phyloP scores from a whole-genome alignment of 2,329 filamentous ascomycete species.

The Septoria petroselini region DNA sequence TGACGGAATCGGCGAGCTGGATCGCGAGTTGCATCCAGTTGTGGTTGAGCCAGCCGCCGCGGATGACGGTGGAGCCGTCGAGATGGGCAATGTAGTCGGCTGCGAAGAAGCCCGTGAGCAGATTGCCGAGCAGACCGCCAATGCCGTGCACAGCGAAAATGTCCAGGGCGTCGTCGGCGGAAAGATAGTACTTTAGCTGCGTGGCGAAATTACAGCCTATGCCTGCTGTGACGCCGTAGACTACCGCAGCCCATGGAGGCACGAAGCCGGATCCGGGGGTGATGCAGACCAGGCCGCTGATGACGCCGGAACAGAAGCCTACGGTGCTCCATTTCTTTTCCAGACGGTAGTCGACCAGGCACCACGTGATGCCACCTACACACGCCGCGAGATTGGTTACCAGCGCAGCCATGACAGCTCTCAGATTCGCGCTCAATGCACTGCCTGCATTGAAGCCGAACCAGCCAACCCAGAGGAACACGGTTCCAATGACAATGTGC shows the following conservation, averaged over 20 bases:
- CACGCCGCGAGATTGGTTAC: conserved; percentile 84
- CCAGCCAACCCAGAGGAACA: conserved; percentile 94
- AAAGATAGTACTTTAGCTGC: conserved; percentile 80
- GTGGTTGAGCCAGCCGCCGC: conserved; percentile 77
- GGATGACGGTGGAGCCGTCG: conserved; percentile 65
- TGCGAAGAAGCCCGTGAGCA: conserved; percentile 78
- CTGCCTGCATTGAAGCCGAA: conserved; percentile 97
- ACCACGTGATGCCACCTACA: conserved; percentile 84
- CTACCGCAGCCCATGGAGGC: conserved; percentile 76
- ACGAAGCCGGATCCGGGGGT: conserved; percentile 86
- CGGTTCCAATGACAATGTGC: conserved; percentile 85
- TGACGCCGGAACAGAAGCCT: conserved; percentile 86
- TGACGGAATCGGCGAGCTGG: conserved; percentile 76
- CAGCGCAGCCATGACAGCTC: conserved; percentile 80
- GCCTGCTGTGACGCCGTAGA: conserved; percentile 74
- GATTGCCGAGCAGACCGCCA: conserved; percentile 74
- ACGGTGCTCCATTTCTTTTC: conserved; percentile 92
- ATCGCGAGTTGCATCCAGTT: conserved; percentile 81
- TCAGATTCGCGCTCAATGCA: conserved; percentile 70
- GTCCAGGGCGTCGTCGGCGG: conserved; percentile 80
- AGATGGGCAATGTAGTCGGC: conserved; percentile 80
- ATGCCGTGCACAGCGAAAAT: conserved; percentile 82
- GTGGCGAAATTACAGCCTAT: conserved; percentile 83
- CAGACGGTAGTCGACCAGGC: conserved; percentile 80
- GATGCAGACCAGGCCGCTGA: conserved; percentile 82